These are phyloP conservation scores for Symmetrospora coprosmae DNA, from an alignment of 768 basidiomycete species.

Conservation along the genomic window DNA sequence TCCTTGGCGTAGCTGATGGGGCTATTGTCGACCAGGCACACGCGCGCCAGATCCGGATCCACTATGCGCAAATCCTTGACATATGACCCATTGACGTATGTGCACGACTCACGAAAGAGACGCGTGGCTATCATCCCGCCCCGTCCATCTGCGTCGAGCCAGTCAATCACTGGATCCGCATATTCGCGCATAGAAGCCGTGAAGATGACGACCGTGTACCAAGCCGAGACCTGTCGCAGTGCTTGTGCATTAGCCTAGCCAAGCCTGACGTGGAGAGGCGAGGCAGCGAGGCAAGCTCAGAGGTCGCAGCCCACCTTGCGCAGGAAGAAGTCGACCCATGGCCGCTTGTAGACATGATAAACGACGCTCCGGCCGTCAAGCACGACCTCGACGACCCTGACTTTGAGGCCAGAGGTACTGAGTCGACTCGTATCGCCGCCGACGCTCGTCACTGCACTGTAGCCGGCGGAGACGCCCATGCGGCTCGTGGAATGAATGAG, in stretches of 20 bases:
- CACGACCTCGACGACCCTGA: constrained; percentile 81
- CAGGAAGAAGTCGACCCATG: constrained; percentile 89
- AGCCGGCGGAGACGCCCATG: constrained; percentile 40
- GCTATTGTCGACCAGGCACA: constrained; percentile 92
- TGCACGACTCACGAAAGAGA: constrained; percentile 93
- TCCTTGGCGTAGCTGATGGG: constrained; percentile 82
- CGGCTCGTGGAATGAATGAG: constrained; percentile 78
- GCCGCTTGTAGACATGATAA: constrained; percentile 96
- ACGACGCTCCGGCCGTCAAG: constrained; percentile 73
- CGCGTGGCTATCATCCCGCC: constrained; percentile 78
- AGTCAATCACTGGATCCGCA: constrained; percentile 98
- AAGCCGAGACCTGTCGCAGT: constrained; percentile 65
- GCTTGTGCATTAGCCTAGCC: neutral
- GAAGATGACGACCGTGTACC: constrained; percentile 98
- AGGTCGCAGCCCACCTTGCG: constrained; percentile 50
- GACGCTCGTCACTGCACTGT: constrained; percentile 23
- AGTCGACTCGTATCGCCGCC: neutral
- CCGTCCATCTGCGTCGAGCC: constrained; percentile 66
- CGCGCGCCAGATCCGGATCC: constrained; percentile 75
- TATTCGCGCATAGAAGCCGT: constrained; percentile 99
- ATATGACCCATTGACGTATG: constrained; percentile 81
- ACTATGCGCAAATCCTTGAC: constrained; percentile 80
- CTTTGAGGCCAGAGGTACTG: constrained; percentile 36
- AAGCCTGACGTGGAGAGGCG: neutral
- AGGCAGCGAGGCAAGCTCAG: neutral